Conservation (phyloP, 306 rosid genomes). For the Trifolium repens region DNA sequence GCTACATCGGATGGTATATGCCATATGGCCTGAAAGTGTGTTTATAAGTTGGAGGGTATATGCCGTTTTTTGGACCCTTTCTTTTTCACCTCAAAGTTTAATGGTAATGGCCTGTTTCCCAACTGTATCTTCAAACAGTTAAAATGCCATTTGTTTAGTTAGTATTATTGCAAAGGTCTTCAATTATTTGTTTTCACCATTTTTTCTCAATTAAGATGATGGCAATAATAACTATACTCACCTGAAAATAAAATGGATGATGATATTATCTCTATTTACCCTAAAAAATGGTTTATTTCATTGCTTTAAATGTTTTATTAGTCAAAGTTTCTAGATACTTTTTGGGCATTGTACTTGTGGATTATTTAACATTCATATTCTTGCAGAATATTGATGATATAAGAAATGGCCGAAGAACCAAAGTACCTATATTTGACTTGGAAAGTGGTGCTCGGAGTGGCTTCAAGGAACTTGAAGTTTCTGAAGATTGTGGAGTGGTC, state of each 20-base stretch:
- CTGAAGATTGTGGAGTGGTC: constrained; percentile 99
- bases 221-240: constrained; percentile 16
- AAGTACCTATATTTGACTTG: constrained; percentile 90
- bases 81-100: constrained; percentile 13
- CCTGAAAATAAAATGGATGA: constrained; percentile 13
- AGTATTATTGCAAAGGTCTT: constrained; percentile 15
- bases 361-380: constrained; percentile 37
- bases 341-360: constrained; percentile 26
- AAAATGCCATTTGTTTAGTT: constrained; percentile 14
- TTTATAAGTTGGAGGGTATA: not conserved
- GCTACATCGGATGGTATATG: not conserved
- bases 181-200: constrained; percentile 14
- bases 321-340: constrained; percentile 37
- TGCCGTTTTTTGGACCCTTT: constrained; percentile 7
- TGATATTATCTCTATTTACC: constrained; percentile 7
- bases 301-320: constrained; percentile 34
- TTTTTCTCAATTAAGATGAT: constrained; percentile 34
- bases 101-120: constrained; percentile 14
- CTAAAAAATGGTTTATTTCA: constrained; percentile 8
- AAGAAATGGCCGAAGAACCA: constrained; percentile 80
- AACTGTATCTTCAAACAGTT: constrained; percentile 29
- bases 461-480: constrained; percentile 94
- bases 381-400: constrained; percentile 93
- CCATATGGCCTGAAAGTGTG: not conserved
- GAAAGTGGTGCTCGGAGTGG: constrained; percentile 94